Percentiles rank a stretch among this genome's conserved stretches.
Evolutionary conservation across 2,329 filamentous ascomycete species (phyloP).

Genomic region (Trichoderma brevicompactum): DNA sequence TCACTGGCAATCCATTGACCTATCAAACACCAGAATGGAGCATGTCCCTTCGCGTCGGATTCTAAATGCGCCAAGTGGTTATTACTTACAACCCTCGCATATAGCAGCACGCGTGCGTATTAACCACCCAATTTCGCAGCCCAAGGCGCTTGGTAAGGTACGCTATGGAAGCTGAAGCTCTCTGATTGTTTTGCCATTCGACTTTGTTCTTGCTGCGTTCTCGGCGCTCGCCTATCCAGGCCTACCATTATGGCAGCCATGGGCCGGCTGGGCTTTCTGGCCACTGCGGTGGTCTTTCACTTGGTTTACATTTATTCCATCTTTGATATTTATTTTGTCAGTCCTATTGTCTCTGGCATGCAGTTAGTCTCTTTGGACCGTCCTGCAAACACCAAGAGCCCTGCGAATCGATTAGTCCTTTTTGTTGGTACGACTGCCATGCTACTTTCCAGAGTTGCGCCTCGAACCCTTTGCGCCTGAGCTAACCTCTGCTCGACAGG

Average conservation of each 20-base stretch:
- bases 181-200: slow-evolving; percentile 5
- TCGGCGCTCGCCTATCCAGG: background rate
- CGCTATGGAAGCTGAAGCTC: slow-evolving; percentile 28
- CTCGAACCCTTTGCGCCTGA: background rate
- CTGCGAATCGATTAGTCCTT: slow-evolving; percentile 86
- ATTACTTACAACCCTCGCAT: background rate
- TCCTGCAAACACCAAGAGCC: slow-evolving; percentile 63
- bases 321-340: slow-evolving; percentile 99
- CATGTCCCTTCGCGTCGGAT: slow-evolving; percentile 16
- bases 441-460: background rate
- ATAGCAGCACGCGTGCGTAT: background rate
- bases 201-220: slow-evolving; percentile 3
- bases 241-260: slow-evolving; percentile 55
- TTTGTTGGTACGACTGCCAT: slow-evolving; percentile 72
- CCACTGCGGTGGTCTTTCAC: slow-evolving; percentile 89
- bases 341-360: slow-evolving; percentile 96
- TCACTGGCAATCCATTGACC: slow-evolving; percentile 11
- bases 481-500: slow-evolving; percentile 50
- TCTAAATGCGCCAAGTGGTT: background rate
- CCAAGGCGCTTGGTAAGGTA: slow-evolving; percentile 10
- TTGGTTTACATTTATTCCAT: slow-evolving; percentile 93
- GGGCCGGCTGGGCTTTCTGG: slow-evolving; percentile 79
- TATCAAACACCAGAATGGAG: slow-evolving; percentile 18
- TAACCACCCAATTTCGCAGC: background rate
- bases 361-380: slow-evolving; percentile 74